Conservation (phyloP, 2,329 filamentous ascomycete species). For the Dryadomyces quercus-mongolicae region DNA sequence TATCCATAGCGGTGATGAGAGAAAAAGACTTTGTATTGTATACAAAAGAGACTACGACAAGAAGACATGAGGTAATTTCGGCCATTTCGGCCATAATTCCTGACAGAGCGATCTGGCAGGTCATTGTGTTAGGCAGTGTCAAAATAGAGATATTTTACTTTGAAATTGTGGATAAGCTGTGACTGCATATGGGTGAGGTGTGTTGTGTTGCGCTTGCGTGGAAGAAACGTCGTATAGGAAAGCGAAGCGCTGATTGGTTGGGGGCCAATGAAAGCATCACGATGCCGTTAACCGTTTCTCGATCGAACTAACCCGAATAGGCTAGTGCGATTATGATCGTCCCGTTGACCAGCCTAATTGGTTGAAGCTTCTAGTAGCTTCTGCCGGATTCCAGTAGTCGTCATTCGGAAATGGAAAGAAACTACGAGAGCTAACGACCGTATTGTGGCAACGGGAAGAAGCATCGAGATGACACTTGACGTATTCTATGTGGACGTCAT, state of each 20-base stretch:
- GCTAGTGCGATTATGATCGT: background rate
- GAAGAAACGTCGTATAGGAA: background rate
- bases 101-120: no score
- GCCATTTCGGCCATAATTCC: no score
- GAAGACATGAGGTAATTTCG: no score
- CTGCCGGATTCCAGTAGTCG: background rate
- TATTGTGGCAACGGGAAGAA: slow-evolving; percentile 11
- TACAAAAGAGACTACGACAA: no score
- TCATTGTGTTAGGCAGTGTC: no score
- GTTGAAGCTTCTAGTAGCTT: slow-evolving; percentile 5
- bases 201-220: background rate
- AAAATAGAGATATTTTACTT: no score
- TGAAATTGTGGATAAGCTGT: background rate
- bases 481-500: background rate
- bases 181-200: background rate
- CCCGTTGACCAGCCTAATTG: background rate
- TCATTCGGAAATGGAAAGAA: background rate
- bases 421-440: background rate
- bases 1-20: background rate
- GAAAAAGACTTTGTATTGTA: background rate
- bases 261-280: background rate
- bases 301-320: background rate
- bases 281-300: background rate
- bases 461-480: slow-evolving; percentile 10
- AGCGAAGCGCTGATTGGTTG: background rate